Base-by-base conservation (phyloP, 2,329 filamentous ascomycete species). In the Allantophomopsis lycopodina region DNA sequence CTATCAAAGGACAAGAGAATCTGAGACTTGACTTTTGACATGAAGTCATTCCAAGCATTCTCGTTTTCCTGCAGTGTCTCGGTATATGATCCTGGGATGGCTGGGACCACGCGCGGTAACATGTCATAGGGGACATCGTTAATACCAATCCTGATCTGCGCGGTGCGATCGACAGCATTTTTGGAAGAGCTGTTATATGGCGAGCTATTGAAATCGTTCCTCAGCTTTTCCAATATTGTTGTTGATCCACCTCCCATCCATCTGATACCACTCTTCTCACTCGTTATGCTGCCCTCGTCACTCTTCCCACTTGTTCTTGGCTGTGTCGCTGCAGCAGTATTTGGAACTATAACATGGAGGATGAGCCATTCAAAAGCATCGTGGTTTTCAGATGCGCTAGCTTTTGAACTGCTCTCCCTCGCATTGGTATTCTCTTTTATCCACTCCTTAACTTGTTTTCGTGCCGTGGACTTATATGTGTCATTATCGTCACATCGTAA, bases 361-460 rank as follows among this genome's bases (percentile, higher is more conserved):
- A 98, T 84, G 47, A 98, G 66, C 83, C 88, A 96, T 59, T 98
- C 91, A 50, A 83, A 94, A 1, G 91, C 89, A 63, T 98, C 89
- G 54, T 98, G 91, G 45, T 93, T 91, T 54, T 95, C 89, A 53
- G 87, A 80, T 15, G 75, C 79, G 52, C 68, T 84, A 15, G 63
- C 57, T 21, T 76, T 73, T 11, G 49, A 42, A 39, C 67, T 71
- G 42, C 62, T 65, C 42, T 72, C 64, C 2, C 74, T 66, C 0
- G 73, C 64, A 0, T 76, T 71, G 0, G 79, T 77, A 46, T 93
- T 72, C 6, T 73, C 66, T 59, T 91, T 93, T 51, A 96, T 75
- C 91, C 91, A 98, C 48, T 96, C 88, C 38, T 84, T 76, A 30
- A 98, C 69, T 48, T 84, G 76, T 51, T 83, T 77, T 38, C 87